These are phyloP conservation scores for Pseudogymnoascus sp. DNA, from an alignment of 2,329 filamentous ascomycete species.

Conservation along the genomic window DNA sequence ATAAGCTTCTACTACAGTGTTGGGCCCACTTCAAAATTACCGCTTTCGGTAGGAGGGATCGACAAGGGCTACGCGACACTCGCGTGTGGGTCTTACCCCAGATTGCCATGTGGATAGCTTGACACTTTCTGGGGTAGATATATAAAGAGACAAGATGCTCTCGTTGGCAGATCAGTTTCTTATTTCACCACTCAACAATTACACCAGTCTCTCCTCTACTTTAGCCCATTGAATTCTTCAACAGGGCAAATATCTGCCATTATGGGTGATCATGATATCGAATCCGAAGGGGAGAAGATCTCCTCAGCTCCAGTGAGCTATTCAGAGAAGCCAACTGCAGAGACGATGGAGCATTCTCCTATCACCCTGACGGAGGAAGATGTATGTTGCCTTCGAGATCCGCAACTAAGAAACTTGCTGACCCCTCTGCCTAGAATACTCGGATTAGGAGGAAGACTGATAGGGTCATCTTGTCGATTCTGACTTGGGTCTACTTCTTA, in stretches of 20 bases:
- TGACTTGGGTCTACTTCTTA: constrained; percentile 52
- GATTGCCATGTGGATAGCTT: neutral
- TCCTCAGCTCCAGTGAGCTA: neutral
- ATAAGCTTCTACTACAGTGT: neutral
- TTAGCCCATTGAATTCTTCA: neutral
- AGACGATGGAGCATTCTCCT: constrained; percentile 2
- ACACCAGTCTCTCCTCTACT: neutral
- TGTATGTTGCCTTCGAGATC: neutral
- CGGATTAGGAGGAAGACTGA: constrained; percentile 35
- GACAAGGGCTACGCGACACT: neutral
- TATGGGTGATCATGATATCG: neutral
- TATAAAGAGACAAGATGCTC: neutral
- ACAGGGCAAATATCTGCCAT: neutral
- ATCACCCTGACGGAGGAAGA: constrained; percentile 12
- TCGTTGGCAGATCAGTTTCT: neutral
- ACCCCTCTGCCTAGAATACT: constrained; percentile 14
- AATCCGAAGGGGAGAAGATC: neutral
- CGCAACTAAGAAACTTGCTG: neutral
- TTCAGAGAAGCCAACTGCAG: neutral
- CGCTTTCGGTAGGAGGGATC: constrained; percentile 3
- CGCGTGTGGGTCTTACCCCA: neutral
- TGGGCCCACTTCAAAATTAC: constrained; percentile 1
- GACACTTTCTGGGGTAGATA: constrained; percentile 5
- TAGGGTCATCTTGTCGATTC: constrained; percentile 41
- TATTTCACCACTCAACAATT: neutral